Evolutionary conservation across 2,329 filamentous ascomycete species (phyloP), one percentile per base, ranked within the genome.

Genomic region (Orbilia blumenaviensis): DNA sequence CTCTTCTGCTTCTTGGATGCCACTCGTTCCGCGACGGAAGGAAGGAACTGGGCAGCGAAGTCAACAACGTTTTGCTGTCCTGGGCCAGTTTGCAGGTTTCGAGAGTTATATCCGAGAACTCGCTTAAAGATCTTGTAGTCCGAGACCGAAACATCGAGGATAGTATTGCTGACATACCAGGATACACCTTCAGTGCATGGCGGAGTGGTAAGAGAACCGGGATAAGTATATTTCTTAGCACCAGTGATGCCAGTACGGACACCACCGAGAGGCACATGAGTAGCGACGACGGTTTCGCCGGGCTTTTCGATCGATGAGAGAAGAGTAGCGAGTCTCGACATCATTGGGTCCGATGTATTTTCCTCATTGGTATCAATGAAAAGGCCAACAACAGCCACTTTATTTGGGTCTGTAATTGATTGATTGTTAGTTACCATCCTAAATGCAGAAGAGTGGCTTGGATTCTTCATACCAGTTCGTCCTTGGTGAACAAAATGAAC

Each of bases 181-280:
- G 80, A 80, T 29, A 87, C 85, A 21, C 82, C 83, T 79, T 87
- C 85, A 12, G 81, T 81, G 82, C 85, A 87, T 1, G 85, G 85
- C 18, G 85, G 85, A 7, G 85, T 86, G 10, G 85, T 86, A 36
- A 86, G 82, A 2, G 85, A 86, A 25, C 85, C 85, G 1, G 82
- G 80, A 80, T 87, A 85, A 23, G 82, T 84, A 56, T 52, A 77
- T 23, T 78, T 73, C 62, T 74, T 75, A 18, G 64, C 63, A 18
- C 29, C 41, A 21, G 69, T 71, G 29, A 68, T 75, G 16, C 41
- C 69, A 21, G 69, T 74, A 25, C 60, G 63, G 10, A 79, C 72
- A 9, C 71, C 60, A 6, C 77, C 18, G 41, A 77, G 56, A 38
- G 62, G 69, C 58, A 66, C 66, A 5, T 79, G 48, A 44, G 60